Evolutionary conservation across 2,329 filamentous ascomycete genomes (phyloP).

Genomic region (Celoporthe dispersa): DNA sequence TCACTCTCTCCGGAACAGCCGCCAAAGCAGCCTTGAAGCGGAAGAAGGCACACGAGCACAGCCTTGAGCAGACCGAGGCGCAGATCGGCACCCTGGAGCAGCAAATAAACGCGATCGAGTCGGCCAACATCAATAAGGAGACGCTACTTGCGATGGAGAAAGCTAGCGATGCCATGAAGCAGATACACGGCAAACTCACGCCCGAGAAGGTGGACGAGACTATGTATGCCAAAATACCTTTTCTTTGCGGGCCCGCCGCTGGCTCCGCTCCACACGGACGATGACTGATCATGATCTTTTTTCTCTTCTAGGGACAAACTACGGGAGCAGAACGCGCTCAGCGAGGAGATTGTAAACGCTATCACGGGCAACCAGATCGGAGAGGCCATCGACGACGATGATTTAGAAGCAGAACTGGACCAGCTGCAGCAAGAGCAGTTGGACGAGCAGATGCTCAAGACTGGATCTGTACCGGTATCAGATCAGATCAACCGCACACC

Average conservation of each 20-base stretch:
- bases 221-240: conserved; percentile 67
- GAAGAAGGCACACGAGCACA: conserved; percentile 94
- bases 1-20: conserved; percentile 57
- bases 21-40: conserved; percentile 88
- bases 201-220: conserved; percentile 94
- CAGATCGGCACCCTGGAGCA: conserved; percentile 93
- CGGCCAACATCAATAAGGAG: conserved; percentile 98
- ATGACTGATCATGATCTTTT: conserved; percentile 37
- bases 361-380: conserved; percentile 74
- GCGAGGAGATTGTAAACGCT: conserved; percentile 87
- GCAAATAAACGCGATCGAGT: conserved; percentile 96
- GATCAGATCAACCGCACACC: conserved; percentile 81
- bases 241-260: conserved; percentile 10
- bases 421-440: conserved; percentile 79
- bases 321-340: conserved; percentile 88
- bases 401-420: conserved; percentile 85
- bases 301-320: conserved; percentile 73
- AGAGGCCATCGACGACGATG: conserved; percentile 79
- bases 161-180: conserved; percentile 87
- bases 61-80: conserved; percentile 84
- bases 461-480: conserved; percentile 79
- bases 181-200: conserved; percentile 87
- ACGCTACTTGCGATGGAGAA: conserved; percentile 93
- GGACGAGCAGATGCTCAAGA: conserved; percentile 92
- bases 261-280: conserved; percentile 11